Percentiles rank a stretch among this genome's conserved stretches.
These are phyloP conservation scores for Pilatotrama ljubarskyi DNA, from an alignment of 768 basidiomycete genomes.

Conservation along the genomic window DNA sequence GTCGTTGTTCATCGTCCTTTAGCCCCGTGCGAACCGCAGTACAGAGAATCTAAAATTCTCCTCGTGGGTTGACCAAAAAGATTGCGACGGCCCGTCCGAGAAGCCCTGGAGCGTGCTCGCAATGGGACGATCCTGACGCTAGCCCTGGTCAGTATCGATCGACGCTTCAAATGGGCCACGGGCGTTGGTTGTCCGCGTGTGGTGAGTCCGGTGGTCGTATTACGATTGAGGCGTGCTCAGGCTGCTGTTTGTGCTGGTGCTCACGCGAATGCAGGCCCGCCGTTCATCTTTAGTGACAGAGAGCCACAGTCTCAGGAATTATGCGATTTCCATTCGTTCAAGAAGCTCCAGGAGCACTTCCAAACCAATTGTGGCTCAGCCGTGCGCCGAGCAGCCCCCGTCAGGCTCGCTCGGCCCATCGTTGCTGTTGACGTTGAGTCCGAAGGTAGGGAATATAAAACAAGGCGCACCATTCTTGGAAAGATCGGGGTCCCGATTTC, in stretches of 20 bases:
- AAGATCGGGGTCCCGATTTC: too few relatives aligned
- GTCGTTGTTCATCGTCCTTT: not conserved
- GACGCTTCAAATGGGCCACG: slow-evolving; percentile 5
- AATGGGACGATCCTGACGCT: slow-evolving; percentile 3
- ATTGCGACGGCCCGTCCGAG: too few relatives aligned
- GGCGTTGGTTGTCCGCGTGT: slow-evolving; percentile 3
- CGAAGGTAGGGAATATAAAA: too few relatives aligned
- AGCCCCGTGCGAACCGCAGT: not conserved
- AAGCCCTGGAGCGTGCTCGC: slow-evolving; percentile 3
- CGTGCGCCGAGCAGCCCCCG: not conserved
- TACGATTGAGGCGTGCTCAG: not conserved
- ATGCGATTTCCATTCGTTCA: not conserved
- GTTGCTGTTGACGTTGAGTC: too few relatives aligned
- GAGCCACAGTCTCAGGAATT: not conserved
- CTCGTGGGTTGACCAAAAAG: not conserved
- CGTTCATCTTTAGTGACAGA: not conserved
- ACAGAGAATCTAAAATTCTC: not conserved
- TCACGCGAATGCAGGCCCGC: not conserved
- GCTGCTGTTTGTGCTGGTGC: not conserved
- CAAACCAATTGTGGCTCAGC: not conserved
- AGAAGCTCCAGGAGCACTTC: slow-evolving; percentile 1
- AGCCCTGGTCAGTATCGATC: slow-evolving; percentile 1
- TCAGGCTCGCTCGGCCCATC: too few relatives aligned
- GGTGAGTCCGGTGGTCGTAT: not conserved
- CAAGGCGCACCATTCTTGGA: too few relatives aligned